Evolutionary conservation across 1,284 basidiomycete genomes (phyloP).

Genomic region (Schizophyllum amplum): DNA sequence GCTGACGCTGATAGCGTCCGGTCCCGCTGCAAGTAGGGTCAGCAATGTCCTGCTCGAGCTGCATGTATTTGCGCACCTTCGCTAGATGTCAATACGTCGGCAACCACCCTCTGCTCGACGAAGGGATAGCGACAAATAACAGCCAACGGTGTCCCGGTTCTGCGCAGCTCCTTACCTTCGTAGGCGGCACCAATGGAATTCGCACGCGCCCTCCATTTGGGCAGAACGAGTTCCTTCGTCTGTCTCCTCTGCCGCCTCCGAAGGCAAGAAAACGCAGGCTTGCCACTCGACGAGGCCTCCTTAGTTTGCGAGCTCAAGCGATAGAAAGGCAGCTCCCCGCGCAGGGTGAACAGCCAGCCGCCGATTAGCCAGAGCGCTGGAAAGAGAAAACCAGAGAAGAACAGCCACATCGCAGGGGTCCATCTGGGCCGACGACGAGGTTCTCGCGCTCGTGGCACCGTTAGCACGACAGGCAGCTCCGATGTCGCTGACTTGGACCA

Average conservation of each 20-base stretch:
- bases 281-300: background rate
- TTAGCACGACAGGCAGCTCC: background rate
- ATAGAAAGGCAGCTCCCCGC: constrained; percentile 9
- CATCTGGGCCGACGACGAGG: background rate
- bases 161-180: background rate
- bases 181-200: background rate
- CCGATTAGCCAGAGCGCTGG: constrained; percentile 13
- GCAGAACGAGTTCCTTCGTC: constrained; percentile 10
- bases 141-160: constrained; percentile 6
- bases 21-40: background rate
- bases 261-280: background rate
- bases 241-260: background rate
- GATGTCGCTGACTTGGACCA: background rate
- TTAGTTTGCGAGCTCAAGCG: constrained; percentile 5
- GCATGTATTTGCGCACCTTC: background rate
- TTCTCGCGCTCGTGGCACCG: no score
- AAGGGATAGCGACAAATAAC: constrained; percentile 14
- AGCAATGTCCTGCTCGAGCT: background rate
- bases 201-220: constrained; percentile 9
- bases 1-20: background rate
- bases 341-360: constrained; percentile 13
- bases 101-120: constrained; percentile 7
- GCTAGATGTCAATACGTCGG: background rate
- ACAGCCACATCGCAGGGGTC: constrained; percentile 9
- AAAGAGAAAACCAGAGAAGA: constrained; percentile 14